Evolutionary conservation across 1,284 basidiomycete genomes (phyloP), one percentile per base, ranked within the genome.

Genomic region (Ceratobasidium sp.): DNA sequence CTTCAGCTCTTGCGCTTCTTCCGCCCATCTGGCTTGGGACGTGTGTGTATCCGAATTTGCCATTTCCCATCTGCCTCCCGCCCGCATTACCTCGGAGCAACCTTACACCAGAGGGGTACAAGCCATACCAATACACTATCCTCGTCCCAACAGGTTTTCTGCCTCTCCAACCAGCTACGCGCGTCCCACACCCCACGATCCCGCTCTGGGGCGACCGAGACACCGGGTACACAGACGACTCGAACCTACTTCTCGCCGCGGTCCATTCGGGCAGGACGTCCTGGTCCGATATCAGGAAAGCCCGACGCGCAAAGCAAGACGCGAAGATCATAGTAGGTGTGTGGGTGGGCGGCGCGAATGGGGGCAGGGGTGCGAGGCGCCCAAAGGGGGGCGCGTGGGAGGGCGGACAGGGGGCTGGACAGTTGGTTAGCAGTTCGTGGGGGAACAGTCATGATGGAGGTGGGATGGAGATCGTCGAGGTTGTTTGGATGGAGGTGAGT

Each of bases 161-260:
- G 8, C 64, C 64, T 7, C 13, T 41, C 41, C 64, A 69, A 57
- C 64, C 64, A 1, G 21, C 64, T 2, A 30, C 64, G 26, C 64
- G 64, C 52, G 32, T 43, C 6, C 64, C 50, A 9, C 64, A 52
- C 44, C 64, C 64, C 1, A 43, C 50, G 32, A 43, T 69, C 7
- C 55, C 52, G 21, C 61, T 74, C 44, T 72, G 67, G 64, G 61
- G 52, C 35, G 18, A 28, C 26, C 52, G 41, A 8, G 13, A 41
- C 18, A 69, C 64, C 21, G 75, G 75, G 0, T 76, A 76, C 67
- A 76, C 75, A 21, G 75, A 76, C 64, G 75, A 76, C 35, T 76
- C 75, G 38, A 75, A 76, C 59, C 9, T 76, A 21, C 26, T 69
- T 18, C 64, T 69, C 23, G 64, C 64, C 28, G 64, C 64, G 11